Evolutionary conservation across 305 asterid species (phyloP), one percentile per base, ranked within the genome.

Genomic region (Fraxinus platypoda): DNA sequence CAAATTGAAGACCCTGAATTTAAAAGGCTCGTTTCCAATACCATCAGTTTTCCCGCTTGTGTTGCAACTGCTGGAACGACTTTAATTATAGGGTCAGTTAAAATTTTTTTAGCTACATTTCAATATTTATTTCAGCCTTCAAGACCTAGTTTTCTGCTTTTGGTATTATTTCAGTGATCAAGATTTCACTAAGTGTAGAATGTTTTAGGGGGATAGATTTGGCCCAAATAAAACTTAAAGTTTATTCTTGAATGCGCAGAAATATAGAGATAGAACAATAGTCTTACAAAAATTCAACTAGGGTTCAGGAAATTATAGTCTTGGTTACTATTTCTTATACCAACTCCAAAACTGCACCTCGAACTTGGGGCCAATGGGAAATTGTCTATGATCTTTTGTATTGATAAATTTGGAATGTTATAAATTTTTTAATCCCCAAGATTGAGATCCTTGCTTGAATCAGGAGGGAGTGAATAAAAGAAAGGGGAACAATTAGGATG

Each of bases 51-150:
- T 78, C 94, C 97, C 4, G 91, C 97, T 81, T 90, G 92, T 85
- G 85, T 89, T 82, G 98, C 98, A 52, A 93, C 98, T 81, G 98
- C 97, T 76, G 98, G 98, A 83, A 94, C 98, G 35, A 85, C 92
- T 73, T 87, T 94, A 74, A 83, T 93, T 80, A 81, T 94, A 26
- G 98, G 98, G 97, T 94, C 37, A 84, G 97, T 87, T 70, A 38
- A 33, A 25, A 34, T 9, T 30, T 11, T 57, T 78, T 46, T 23
- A 35, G 46, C 73, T 76, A 37, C 54, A 0, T 79, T 68, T 12
- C 23, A 28, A 77, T 59, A 38, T 75, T 84, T 26, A 17, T 75
- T 76, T 83, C 66, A 46, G 4, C 77, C 81, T 73, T 79, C 9
- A 25, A 64, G 74, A 66, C 34, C 17, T 25, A 4, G 74, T 25